Evolutionary conservation across 2,329 filamentous ascomycete species (phyloP).

Genomic region (Paraphaeosphaeria sporulosa): DNA sequence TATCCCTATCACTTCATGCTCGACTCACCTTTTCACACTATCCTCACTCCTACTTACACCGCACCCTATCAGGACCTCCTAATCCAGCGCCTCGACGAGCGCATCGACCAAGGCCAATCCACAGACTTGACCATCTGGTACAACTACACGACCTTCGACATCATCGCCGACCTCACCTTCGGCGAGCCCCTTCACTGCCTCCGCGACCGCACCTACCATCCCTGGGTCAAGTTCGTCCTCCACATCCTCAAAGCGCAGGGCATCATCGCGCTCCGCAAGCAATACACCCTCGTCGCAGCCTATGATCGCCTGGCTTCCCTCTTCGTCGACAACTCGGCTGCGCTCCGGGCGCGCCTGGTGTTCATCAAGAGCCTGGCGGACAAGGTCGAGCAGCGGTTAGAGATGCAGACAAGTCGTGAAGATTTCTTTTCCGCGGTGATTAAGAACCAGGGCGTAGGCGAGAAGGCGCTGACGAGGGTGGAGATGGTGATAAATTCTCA

Average conservation of each 20-base stretch:
- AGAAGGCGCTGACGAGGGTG: constrained; percentile 25
- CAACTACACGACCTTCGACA: constrained; percentile 37
- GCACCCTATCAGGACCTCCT: constrained; percentile 40
- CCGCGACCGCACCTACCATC: constrained; percentile 35
- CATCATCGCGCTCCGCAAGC: constrained; percentile 23
- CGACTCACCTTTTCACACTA: too few species aligned
- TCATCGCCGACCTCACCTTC: constrained; percentile 42
- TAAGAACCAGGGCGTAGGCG: constrained; percentile 26
- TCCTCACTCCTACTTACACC: too few species aligned
- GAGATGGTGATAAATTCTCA: constrained; percentile 48
- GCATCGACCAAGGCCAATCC: constrained; percentile 12
- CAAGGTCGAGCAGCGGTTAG: constrained; percentile 30
- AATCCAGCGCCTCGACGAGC: constrained; percentile 41
- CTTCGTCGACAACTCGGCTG: constrained; percentile 20
- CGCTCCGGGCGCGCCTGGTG: constrained; percentile 19
- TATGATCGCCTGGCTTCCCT: constrained; percentile 22
- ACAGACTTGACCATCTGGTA: constrained; percentile 32
- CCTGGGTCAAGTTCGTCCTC: constrained; percentile 38
- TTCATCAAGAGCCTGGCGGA: constrained; percentile 26
- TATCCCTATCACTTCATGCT: too few species aligned
- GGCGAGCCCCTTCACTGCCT: constrained; percentile 43
- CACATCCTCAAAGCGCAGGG: constrained; percentile 19
- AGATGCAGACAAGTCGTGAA: constrained; percentile 23
- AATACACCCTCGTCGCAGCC: constrained; percentile 27
- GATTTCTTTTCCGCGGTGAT: constrained; percentile 40